Evolutionary conservation across 164 flowering plant genomes (phyloP).

Genomic region (Annona squamosa): DNA sequence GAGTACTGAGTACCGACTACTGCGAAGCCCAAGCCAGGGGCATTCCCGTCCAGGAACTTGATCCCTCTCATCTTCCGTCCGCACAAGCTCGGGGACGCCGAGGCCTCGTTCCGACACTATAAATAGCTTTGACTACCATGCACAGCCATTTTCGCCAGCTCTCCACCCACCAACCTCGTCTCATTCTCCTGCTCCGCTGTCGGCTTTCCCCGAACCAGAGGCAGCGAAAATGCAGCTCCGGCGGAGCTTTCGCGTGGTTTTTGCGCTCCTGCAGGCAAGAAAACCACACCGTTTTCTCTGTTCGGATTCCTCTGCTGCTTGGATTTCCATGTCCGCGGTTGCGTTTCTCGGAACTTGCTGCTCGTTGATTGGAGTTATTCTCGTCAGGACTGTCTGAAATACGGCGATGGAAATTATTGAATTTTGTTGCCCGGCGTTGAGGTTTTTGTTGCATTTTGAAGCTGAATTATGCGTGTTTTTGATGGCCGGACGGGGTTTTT

Average conservation of each 20-base stretch:
- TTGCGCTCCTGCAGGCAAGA: constrained; percentile 5
- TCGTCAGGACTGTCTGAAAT: not conserved
- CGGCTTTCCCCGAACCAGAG: not conserved
- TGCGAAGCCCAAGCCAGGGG: not conserved
- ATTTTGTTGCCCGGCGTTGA: not conserved
- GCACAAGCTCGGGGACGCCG: not conserved
- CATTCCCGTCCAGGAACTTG: not conserved
- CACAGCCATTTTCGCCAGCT: too few relatives aligned
- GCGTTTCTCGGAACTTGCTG: not conserved
- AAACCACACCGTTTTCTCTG: not conserved
- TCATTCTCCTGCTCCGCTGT: not conserved
- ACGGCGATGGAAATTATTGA: not conserved
- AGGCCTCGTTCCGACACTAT: not conserved
- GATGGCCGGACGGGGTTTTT: too few relatives aligned
- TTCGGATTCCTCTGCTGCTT: not conserved
- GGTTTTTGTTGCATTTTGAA: not conserved
- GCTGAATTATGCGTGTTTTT: not conserved
- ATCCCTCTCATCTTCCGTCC: not conserved
- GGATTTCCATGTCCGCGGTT: not conserved
- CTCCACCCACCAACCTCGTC: not conserved
- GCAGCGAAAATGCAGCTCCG: not conserved
- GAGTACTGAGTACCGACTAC: not conserved
- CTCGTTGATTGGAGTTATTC: not conserved
- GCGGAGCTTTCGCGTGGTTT: not conserved
- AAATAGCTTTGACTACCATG: not conserved